Evolutionary conservation across 345 rosid species (phyloP).

Genomic region (Rhodamnia rubescens): DNA sequence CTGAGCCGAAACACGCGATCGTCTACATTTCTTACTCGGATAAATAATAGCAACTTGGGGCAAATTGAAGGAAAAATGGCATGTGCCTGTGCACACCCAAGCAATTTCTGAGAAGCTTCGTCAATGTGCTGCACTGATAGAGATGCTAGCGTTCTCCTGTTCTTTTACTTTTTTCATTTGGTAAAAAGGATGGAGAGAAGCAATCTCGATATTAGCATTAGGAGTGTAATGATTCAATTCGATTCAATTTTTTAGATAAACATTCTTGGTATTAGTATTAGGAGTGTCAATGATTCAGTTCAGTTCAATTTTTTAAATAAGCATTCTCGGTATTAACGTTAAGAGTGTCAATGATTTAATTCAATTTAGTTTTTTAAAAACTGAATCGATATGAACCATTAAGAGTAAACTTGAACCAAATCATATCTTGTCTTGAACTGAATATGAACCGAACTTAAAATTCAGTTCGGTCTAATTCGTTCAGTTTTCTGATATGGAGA

Average conservation of each 20-base stretch:
- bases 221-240: too few relatives aligned
- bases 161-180: not conserved
- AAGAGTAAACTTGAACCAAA: too few relatives aligned
- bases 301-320: not conserved
- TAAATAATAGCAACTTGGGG: not conserved
- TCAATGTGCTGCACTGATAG: not conserved
- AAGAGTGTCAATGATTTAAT: too few relatives aligned
- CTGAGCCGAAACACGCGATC: not conserved
- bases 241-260: too few relatives aligned
- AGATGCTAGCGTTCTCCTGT: not conserved
- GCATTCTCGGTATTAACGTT: too few relatives aligned
- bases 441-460: too few relatives aligned
- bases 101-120: not conserved
- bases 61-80: not conserved
- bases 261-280: too few relatives aligned
- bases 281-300: too few relatives aligned
- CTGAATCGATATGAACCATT: too few relatives aligned
- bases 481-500: not conserved
- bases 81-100: not conserved
- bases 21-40: not conserved
- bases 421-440: too few relatives aligned
- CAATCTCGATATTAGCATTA: not conserved
- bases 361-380: too few relatives aligned
- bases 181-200: not conserved
- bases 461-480: too few relatives aligned